Evolutionary conservation across 208 protist genomes (phyloP).

Genomic region (Pavlovales sp.): DNA sequence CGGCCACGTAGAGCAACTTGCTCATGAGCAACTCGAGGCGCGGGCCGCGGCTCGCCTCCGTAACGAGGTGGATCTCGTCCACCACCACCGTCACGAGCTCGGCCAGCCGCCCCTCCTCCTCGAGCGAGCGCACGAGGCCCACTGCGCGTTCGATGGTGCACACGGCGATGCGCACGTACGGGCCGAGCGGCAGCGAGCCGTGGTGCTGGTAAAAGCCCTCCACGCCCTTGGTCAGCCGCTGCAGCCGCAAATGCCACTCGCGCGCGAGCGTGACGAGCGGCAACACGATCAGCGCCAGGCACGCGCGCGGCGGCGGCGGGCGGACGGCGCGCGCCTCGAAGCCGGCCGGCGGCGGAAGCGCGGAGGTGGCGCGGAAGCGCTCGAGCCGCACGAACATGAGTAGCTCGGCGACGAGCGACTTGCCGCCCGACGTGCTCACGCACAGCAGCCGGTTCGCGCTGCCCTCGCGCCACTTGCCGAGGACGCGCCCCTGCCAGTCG

Average conservation of each 20-base stretch:
- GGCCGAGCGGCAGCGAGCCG: not conserved
- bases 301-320: no score
- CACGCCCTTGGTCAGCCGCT: not conserved
- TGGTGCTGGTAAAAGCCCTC: not conserved
- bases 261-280: not conserved
- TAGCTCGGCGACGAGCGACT: constrained; percentile 13
- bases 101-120: not conserved
- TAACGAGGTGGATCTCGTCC: constrained; percentile 22
- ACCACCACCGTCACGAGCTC: not conserved
- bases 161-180: not conserved
- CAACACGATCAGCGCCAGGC: not conserved
- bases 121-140: not conserved
- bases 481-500: no score
- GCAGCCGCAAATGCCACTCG: not conserved
- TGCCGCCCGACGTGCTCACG: constrained; percentile 1
- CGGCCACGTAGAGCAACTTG: not conserved
- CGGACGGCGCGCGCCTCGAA: not conserved
- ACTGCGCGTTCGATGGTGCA: constrained; percentile 12
- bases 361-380: not conserved
- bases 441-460: not conserved
- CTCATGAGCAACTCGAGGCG: not conserved
- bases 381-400: constrained; percentile 1
- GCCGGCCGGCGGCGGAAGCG: not conserved
- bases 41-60: not conserved
- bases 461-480: no score